Conservation (phyloP, 2,329 filamentous ascomycete species). For the Ceratocystis harringtonii region DNA sequence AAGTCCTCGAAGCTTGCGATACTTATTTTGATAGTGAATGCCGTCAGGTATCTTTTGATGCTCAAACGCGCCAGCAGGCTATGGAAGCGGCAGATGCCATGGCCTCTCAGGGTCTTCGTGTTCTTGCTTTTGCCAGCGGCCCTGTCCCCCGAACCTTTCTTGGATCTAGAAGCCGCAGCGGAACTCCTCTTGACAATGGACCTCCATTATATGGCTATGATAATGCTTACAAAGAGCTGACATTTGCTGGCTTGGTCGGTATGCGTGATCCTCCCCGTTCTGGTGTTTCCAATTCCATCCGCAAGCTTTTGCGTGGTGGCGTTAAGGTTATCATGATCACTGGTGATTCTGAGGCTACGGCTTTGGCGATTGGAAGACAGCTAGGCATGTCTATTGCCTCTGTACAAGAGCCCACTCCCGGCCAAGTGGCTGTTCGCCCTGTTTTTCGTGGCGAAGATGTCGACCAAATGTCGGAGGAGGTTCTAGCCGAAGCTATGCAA, state of each 20-base stretch:
- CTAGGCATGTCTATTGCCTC: conserved; percentile 75
- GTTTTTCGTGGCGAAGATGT: conserved; percentile 83
- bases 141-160: conserved; percentile 37
- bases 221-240: conserved; percentile 65
- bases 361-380: conserved; percentile 82
- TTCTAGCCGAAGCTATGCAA: conserved; percentile 70
- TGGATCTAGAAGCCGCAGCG: conserved; percentile 24
- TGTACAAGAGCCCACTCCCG: conserved; percentile 34
- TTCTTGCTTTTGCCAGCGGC: conserved; percentile 87
- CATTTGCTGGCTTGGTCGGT: conserved; percentile 82
- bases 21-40: conserved; percentile 80
- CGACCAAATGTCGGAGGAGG: conserved; percentile 77
- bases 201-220: conserved; percentile 39
- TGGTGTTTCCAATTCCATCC: conserved; percentile 77
- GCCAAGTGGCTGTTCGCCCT: conserved; percentile 46
- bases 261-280: conserved; percentile 95
- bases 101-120: conserved; percentile 76
- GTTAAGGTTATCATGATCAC: conserved; percentile 99
- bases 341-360: conserved; percentile 87
- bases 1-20: conserved; percentile 72
- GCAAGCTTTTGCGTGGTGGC: conserved; percentile 78
- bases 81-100: conserved; percentile 68
- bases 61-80: conserved; percentile 56
- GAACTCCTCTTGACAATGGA: conserved; percentile 30
- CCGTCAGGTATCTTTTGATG: conserved; percentile 71